Evolutionary conservation across 2,329 filamentous ascomycete species (phyloP), one percentile per base, ranked within the genome.

Genomic region (Neurospora sp.): DNA sequence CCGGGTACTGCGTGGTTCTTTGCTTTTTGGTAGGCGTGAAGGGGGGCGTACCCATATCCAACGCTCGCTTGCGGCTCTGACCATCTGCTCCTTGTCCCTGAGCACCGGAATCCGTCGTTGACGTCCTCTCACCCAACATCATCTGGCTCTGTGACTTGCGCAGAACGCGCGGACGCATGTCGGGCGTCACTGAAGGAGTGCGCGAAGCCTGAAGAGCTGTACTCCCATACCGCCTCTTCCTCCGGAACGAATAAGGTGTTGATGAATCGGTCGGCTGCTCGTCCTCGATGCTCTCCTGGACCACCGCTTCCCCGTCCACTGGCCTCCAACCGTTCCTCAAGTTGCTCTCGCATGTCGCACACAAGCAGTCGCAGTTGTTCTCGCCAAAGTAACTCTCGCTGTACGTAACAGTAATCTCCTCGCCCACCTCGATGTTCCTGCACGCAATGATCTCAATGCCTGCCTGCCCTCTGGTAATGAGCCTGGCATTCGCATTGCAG

Each of bases 361-460:
- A 99, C 1, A 99, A 83, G 78, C 96, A 99, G 78, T 99, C 96
- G 79, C 93, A 94, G 75, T 99, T 99, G 78, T 94, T 89, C 65
- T 93, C 90, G 2, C 96, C 96, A 81, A 99, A 99, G 79, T 99
- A 99, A 77, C 92, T 93, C 19, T 97, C 93, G 33, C 95, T 93
- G 76, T 99, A 99, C 0, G 91, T 95, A 0, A 99, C 96, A 0
- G 96, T 99, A 71, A 99, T 97, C 79, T 99, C 96, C 71, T 99
- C 94, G 3, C 94, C 96, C 0, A 91, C 83, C 11, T 91, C 87
- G 72, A 99, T 98, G 70, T 94, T 86, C 74, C 89, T 88, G 40
- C 89, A 88, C 2, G 96, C 93, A 67, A 97, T 88, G 70, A 99
- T 94, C 77, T 96, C 92, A 82, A 99, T 97, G 41, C 93, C 93